A percentile compares a stretch with the other conserved stretches of the same genome.
These are phyloP conservation scores for Urtica urens DNA, from an alignment of 306 rosid species.

Conservation along the genomic window DNA sequence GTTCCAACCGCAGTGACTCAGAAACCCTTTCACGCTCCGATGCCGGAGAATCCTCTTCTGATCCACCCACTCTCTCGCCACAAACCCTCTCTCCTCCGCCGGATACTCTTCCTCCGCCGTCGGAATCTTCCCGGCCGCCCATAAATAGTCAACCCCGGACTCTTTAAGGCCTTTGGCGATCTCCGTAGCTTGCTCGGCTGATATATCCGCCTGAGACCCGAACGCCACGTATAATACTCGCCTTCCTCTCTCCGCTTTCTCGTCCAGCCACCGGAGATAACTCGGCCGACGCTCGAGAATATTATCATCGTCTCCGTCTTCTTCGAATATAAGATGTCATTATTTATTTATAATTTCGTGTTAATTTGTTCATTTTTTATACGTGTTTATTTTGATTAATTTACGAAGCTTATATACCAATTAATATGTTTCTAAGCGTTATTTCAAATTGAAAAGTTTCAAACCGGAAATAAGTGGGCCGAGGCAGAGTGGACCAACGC, in stretches of 20 bases:
- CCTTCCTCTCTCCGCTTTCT: too few relatives aligned
- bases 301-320: too few relatives aligned
- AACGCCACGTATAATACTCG: constrained; percentile 41
- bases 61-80: constrained; percentile 42
- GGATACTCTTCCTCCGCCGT: constrained; percentile 18
- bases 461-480: too few relatives aligned
- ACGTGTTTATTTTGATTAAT: too few relatives aligned
- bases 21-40: constrained; percentile 32
- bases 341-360: too few relatives aligned
- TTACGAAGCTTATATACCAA: too few relatives aligned
- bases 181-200: constrained; percentile 19
- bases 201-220: constrained; percentile 33
- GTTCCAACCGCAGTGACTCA: constrained; percentile 57
- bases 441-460: too few relatives aligned
- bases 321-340: too few relatives aligned
- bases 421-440: too few relatives aligned
- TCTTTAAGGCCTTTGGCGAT: constrained; percentile 33
- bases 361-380: too few relatives aligned
- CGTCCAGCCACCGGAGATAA: too few relatives aligned
- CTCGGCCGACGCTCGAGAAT: too few relatives aligned
- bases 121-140: constrained; percentile 24
- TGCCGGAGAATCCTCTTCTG: constrained; percentile 34
- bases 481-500: constrained; percentile 34
- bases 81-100: constrained; percentile 26
- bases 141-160: constrained; percentile 25